A percentile compares a stretch with the other conserved stretches of the same genome.
Conservation (phyloP, 352 stramenopile genomes). For the Pythium sp. region DNA sequence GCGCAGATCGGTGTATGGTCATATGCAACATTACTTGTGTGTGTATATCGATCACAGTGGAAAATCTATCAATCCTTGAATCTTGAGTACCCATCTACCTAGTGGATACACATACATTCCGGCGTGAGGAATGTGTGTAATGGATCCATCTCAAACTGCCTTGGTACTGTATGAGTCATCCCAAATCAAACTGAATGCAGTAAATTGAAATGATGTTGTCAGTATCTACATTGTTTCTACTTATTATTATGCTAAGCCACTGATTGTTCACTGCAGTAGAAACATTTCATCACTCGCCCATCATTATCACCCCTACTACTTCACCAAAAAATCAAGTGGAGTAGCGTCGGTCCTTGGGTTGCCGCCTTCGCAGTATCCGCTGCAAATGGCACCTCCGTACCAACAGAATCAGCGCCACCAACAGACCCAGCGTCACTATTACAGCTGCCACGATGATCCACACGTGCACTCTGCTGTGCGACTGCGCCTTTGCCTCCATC, state of each 20-base stretch:
- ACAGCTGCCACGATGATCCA: not conserved
- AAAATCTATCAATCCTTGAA: too few relatives aligned
- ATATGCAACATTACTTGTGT: not conserved
- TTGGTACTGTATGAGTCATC: not conserved
- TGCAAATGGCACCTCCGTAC: not conserved
- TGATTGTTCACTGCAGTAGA: not conserved
- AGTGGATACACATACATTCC: not conserved
- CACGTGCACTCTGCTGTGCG: not conserved
- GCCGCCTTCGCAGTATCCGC: not conserved
- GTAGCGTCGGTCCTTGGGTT: slow-evolving; percentile 9
- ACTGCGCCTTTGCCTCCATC: not conserved
- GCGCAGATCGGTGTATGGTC: not conserved
- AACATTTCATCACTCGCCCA: not conserved
- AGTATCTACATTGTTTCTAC: not conserved
- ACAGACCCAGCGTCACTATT: not conserved
- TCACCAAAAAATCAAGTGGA: slow-evolving; percentile 2
- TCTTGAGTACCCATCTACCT: not conserved
- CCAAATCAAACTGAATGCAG: not conserved
- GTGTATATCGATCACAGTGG: too few relatives aligned
- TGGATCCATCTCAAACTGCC: not conserved
- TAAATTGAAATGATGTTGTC: not conserved
- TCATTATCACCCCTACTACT: not conserved
- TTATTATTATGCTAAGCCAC: not conserved
- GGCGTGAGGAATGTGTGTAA: not conserved
- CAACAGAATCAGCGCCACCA: not conserved